Evolutionary conservation across 106 monocot species (phyloP).

Genomic region (Dioscorea zingiberensis): DNA sequence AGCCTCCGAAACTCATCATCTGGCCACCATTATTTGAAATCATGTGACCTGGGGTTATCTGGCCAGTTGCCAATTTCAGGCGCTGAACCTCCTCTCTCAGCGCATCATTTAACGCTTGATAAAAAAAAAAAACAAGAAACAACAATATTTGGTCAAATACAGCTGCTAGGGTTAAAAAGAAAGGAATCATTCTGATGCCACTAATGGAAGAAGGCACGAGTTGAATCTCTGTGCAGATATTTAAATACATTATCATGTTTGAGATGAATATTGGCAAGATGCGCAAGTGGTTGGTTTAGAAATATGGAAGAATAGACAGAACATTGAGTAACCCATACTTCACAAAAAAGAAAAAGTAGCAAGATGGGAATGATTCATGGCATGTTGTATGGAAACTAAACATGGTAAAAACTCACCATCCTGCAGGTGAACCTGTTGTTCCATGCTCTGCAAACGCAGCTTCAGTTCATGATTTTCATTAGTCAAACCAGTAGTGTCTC

Average conservation of each 20-base stretch:
- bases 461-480: constrained; percentile 82
- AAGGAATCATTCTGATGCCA: no score
- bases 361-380: no score
- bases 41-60: constrained; percentile 22
- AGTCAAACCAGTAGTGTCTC: constrained; percentile 64
- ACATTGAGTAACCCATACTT: no score
- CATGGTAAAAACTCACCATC: constrained; percentile 44
- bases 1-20: constrained; percentile 32
- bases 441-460: constrained; percentile 62
- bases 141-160: neutral
- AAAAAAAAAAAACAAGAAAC: neutral
- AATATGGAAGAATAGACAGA: no score
- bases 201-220: no score
- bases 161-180: no score
- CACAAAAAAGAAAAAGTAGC: no score
- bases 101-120: constrained; percentile 64
- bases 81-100: constrained; percentile 59
- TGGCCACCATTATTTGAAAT: constrained; percentile 35
- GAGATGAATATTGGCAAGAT: no score
- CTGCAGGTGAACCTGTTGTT: constrained; percentile 80
- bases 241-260: no score
- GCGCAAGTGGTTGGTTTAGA: no score
- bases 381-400: no score
- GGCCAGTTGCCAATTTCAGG: constrained; percentile 54
- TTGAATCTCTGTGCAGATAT: no score